A percentile compares a stretch with the other conserved stretches of the same genome.
These are phyloP conservation scores for Juglanconis juglandina DNA, from an alignment of 2,329 filamentous ascomycete species.

Conservation along the genomic window DNA sequence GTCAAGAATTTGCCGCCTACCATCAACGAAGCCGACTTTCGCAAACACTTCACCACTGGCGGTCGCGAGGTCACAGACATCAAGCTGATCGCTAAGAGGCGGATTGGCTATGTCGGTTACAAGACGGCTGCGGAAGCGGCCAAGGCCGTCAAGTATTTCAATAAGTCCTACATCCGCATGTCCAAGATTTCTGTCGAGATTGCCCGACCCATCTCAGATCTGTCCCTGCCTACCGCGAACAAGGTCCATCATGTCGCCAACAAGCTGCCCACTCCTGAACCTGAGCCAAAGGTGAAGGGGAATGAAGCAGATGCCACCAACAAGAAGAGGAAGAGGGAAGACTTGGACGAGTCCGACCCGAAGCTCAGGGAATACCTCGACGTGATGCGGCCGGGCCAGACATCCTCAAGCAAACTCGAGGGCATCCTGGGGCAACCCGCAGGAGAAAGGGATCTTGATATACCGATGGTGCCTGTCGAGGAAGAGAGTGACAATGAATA, in stretches of 20 bases:
- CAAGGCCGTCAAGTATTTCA: constrained; percentile 89
- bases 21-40: constrained; percentile 79
- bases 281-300: constrained; percentile 16
- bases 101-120: constrained; percentile 95
- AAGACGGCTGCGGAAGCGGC: constrained; percentile 76
- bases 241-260: constrained; percentile 9
- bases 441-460: constrained; percentile 4
- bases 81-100: constrained; percentile 82
- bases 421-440: constrained; percentile 33
- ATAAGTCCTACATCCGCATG: constrained; percentile 92
- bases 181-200: constrained; percentile 88
- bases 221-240: constrained; percentile 30
- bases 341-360: constrained; percentile 60
- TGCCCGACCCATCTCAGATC: constrained; percentile 63
- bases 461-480: constrained; percentile 31
- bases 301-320: constrained; percentile 32
- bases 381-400: constrained; percentile 69
- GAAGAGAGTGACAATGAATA: constrained; percentile 73
- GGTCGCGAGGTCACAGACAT: constrained; percentile 81
- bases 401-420: constrained; percentile 59
- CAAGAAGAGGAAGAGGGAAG: constrained; percentile 68
- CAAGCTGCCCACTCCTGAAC: constrained; percentile 16
- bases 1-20: constrained; percentile 82
- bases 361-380: constrained; percentile 84
- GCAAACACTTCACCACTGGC: constrained; percentile 76